Conservation (phyloP, 2,329 filamentous ascomycete genomes). For the Pestalotiopsis sp. region DNA sequence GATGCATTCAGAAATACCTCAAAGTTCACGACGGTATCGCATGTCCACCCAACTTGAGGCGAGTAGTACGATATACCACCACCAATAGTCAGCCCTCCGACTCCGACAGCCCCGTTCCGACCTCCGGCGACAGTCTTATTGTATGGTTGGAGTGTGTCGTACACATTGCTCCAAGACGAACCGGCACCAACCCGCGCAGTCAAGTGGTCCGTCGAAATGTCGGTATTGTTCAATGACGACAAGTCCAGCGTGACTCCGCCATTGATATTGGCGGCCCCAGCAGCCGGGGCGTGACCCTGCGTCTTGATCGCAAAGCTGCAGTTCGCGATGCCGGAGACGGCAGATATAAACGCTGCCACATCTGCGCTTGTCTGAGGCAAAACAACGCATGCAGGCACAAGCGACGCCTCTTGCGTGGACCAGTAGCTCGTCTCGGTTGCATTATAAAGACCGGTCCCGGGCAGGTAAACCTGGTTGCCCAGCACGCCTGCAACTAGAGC, state of each 20-base stretch:
- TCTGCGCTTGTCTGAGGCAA: constrained; percentile 13
- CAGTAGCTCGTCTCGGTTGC: constrained; percentile 15
- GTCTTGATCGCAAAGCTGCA: constrained; percentile 18
- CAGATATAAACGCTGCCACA: constrained; percentile 14
- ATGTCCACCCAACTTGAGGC: constrained; percentile 18
- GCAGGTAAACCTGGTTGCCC: constrained; percentile 9
- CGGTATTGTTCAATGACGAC: constrained; percentile 12
- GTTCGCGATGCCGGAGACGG: constrained; percentile 13
- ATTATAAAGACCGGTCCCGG: constrained; percentile 12
- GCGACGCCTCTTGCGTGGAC: constrained; percentile 14
- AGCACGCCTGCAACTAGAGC: neutral
- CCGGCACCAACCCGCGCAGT: constrained; percentile 16
- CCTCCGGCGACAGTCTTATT: constrained; percentile 18
- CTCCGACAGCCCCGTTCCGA: constrained; percentile 18
- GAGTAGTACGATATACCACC: constrained; percentile 21
- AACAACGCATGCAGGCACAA: constrained; percentile 16
- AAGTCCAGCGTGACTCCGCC: constrained; percentile 17
- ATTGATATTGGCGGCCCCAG: constrained; percentile 16
- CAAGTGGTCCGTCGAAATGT: constrained; percentile 9
- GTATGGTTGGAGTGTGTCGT: constrained; percentile 11
- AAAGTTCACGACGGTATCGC: constrained; percentile 21
- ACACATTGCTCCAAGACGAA: constrained; percentile 16
- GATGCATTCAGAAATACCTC: constrained; percentile 13
- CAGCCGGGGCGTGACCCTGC: constrained; percentile 15
- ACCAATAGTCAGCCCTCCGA: constrained; percentile 24